A percentile compares a stretch with the other conserved stretches of the same genome.
These are phyloP conservation scores for Aspergillus tubingensis DNA, from an alignment of 2,329 filamentous ascomycete genomes.

Conservation along the genomic window DNA sequence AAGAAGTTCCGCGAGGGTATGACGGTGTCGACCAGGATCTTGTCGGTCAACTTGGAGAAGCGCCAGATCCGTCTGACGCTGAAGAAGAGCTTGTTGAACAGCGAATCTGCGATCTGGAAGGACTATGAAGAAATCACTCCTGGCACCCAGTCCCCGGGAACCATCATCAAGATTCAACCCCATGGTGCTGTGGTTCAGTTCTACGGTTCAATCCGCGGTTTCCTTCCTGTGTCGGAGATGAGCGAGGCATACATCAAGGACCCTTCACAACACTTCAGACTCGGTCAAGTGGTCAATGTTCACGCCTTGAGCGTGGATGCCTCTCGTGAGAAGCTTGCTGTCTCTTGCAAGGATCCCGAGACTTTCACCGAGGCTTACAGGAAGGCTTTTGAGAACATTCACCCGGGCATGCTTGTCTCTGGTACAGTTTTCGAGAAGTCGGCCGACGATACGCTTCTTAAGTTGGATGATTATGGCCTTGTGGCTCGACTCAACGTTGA, in stretches of 20 bases:
- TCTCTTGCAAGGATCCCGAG: slow-evolving; percentile 90
- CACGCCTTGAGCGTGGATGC: slow-evolving; percentile 80
- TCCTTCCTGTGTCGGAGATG: slow-evolving; percentile 94
- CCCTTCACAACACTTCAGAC: slow-evolving; percentile 82
- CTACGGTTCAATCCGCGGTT: slow-evolving; percentile 79
- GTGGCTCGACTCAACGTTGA: slow-evolving; percentile 75
- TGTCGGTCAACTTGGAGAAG: slow-evolving; percentile 75
- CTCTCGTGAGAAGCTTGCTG: slow-evolving; percentile 70
- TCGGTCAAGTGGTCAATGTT: slow-evolving; percentile 88
- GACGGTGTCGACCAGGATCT: slow-evolving; percentile 78
- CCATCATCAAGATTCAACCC: slow-evolving; percentile 76
- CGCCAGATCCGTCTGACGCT: slow-evolving; percentile 82
- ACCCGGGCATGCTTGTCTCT: slow-evolving; percentile 72
- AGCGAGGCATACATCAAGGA: slow-evolving; percentile 94
- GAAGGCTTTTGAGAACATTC: slow-evolving; percentile 69
- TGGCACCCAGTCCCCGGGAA: slow-evolving; percentile 80
- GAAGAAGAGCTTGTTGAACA: slow-evolving; percentile 93
- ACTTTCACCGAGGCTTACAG: slow-evolving; percentile 77
- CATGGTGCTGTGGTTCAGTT: slow-evolving; percentile 90
- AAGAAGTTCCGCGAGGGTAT: slow-evolving; percentile 91
- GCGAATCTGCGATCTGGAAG: slow-evolving; percentile 76
- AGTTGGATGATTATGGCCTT: slow-evolving; percentile 71
- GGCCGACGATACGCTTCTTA: slow-evolving; percentile 72
- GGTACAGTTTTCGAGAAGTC: slow-evolving; percentile 82
- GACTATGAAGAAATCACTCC: slow-evolving; percentile 72